phyloP scores from a whole-genome alignment of 257 asterid species.

The Ilex aquifolium region DNA sequence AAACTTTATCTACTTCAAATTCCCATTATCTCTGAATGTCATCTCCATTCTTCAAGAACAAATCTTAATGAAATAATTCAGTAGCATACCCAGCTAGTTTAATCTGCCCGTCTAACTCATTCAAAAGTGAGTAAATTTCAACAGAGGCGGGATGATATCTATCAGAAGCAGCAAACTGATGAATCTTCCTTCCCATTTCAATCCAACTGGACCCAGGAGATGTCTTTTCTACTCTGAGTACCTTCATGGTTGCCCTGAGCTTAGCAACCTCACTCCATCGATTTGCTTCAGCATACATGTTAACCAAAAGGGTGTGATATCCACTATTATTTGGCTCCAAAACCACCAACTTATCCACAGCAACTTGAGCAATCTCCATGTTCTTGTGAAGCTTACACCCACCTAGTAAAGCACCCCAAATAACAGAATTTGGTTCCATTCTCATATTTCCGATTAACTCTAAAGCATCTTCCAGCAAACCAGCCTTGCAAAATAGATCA shows the following conservation, averaged over 20 bases:
- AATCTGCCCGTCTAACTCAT: conserved; percentile 48
- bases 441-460: conserved; percentile 56
- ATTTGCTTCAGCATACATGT: conserved; percentile 66
- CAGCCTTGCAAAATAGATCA: conserved; percentile 66
- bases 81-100: conserved; percentile 28
- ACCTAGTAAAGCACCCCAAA: conserved; percentile 74
- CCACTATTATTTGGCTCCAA: conserved; percentile 70
- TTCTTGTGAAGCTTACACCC: conserved; percentile 76
- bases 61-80: conserved; percentile 5
- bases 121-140: conserved; percentile 36
- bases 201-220: conserved; percentile 75
- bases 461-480: conserved; percentile 76
- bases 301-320: conserved; percentile 47
- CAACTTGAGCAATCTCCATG: conserved; percentile 56
- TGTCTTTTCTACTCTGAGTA: conserved; percentile 50
- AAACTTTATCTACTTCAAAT: no score
- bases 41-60: no score
- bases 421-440: conserved; percentile 60
- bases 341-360: conserved; percentile 40
- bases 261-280: conserved; percentile 59
- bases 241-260: conserved; percentile 54
- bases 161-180: conserved; percentile 68
- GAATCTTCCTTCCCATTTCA: conserved; percentile 46
- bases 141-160: conserved; percentile 37
- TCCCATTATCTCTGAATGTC: no score